Base-by-base conservation (phyloP, 345 rosid species). In the Eucalyptus sideroxylon region DNA sequence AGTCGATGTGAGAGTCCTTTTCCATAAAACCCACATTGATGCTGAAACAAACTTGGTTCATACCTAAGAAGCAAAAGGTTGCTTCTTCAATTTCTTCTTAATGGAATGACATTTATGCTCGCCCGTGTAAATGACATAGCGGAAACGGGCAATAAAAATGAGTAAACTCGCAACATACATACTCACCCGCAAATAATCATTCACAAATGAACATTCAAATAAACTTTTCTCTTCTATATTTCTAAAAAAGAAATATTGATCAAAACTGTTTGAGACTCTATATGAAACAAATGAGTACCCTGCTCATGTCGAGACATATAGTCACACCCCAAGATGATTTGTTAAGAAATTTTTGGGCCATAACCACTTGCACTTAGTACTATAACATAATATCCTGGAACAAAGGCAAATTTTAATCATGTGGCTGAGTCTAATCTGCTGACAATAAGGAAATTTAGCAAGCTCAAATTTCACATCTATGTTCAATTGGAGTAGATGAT, bases 231-330 rank as follows among this genome's bases (percentile, higher is more conserved):
- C 11, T 55, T 55, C 0, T 23, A 23, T 21, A 55, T 55, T 55
- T 55, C 1, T 55, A 0, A 55, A 21, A 55, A 55, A 55, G 26
- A 55, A 8, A 55, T 19, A 9, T 51, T 51, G 60, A 55, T 9
- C 60, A 55, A 55, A 55, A 55, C 11, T 21, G 24, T 21, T 9
- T 8, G 0, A 23, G 0, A 21, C 5, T 8, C 26, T 21, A 8
- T 55, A 55, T 0, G 3, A 55, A 55, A 0, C 26, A 3, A 55
- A 21, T 55, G 2, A 55, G 60, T 21, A 55, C 26, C 5, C 5
- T 21, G 4, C 59, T 53, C 44, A 8, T 65, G 1, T 16, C 3
- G 21, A 31, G 80, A 31, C 24, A 31, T 3, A 67, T 4, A 16
- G 6, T n/a, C 42, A 31, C 42, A 16, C 2, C 42, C 2, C 4